These are phyloP conservation scores for Solanum dulcamara DNA, from an alignment of 257 asterid genomes.

Conservation along the genomic window DNA sequence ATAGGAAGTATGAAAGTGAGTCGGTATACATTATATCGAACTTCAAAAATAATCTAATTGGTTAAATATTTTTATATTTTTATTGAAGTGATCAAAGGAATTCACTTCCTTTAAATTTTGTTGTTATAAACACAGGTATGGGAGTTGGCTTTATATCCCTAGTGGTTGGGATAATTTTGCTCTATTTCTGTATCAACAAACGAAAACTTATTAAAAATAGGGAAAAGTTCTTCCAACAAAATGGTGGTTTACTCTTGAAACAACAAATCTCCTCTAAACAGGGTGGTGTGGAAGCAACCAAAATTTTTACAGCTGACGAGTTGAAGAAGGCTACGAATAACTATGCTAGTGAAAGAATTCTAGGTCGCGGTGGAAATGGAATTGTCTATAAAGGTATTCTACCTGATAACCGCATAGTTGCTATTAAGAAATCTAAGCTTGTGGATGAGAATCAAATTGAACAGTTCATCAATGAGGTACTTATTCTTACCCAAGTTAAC, in stretches of 20 bases:
- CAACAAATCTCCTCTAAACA: slow-evolving; percentile 19
- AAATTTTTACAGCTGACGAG: slow-evolving; percentile 20
- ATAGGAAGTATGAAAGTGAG: too few relatives aligned
- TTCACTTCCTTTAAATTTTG: too few relatives aligned
- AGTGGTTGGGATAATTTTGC: not conserved
- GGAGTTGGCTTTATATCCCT: not conserved
- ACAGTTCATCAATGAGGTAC: slow-evolving; percentile 51
- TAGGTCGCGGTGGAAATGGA: slow-evolving; percentile 46
- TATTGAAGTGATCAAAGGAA: not conserved
- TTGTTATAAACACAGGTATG: not conserved
- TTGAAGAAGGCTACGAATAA: slow-evolving; percentile 25
- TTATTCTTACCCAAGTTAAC: slow-evolving; percentile 43
- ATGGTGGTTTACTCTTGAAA: slow-evolving; percentile 37
- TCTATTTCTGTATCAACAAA: not conserved
- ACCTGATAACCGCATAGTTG: slow-evolving; percentile 19
- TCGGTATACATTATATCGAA: not conserved
- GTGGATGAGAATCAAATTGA: slow-evolving; percentile 48
- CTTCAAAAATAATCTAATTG: not conserved
- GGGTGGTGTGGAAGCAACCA: slow-evolving; percentile 5
- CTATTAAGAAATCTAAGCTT: slow-evolving; percentile 34
- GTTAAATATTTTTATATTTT: not conserved
- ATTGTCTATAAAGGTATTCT: slow-evolving; percentile 37
- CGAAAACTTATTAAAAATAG: not conserved
- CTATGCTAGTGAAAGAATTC: slow-evolving; percentile 34
- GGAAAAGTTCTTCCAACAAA: slow-evolving; percentile 36